These are phyloP conservation scores for Lophiostoma macrostomum DNA, from an alignment of 495 filamentous ascomycete genomes.

Conservation along the genomic window DNA sequence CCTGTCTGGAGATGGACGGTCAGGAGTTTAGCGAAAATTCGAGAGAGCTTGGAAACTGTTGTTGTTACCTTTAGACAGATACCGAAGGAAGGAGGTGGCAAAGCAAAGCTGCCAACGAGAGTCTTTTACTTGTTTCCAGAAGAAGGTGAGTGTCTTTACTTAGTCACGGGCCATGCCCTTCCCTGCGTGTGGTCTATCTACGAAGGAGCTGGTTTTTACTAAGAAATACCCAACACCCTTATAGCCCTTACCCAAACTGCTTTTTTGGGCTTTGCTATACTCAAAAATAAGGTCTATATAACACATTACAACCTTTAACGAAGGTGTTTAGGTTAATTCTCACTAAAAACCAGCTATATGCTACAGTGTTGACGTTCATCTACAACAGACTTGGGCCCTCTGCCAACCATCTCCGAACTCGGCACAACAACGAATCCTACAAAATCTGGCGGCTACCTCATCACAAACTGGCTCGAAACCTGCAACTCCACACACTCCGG, in stretches of 20 bases:
- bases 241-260: no score
- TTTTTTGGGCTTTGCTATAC: no score
- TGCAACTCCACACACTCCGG: slow-evolving; percentile 1
- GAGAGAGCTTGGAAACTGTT: slow-evolving; percentile 10
- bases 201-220: no score
- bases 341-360: no score
- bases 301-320: not conserved
- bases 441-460: slow-evolving; percentile 3
- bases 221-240: no score
- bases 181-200: no score
- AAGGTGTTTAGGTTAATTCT: not conserved
- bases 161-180: no score
- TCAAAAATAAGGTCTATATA: no score
- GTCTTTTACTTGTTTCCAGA: slow-evolving; percentile 20
- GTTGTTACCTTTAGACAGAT: slow-evolving; percentile 20
- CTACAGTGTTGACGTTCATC: no score
- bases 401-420: not conserved
- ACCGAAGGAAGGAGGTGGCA: not conserved
- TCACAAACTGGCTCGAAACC: slow-evolving; percentile 11
- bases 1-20: slow-evolving; percentile 18
- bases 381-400: not conserved
- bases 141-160: not conserved
- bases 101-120: slow-evolving; percentile 1
- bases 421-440: slow-evolving; percentile 3
- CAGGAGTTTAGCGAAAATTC: not conserved